Percentiles rank a stretch among this genome's conserved stretches.
These are phyloP conservation scores for Chlorella sp. DNA, from an alignment of 139 green algal species.

Conservation along the genomic window DNA sequence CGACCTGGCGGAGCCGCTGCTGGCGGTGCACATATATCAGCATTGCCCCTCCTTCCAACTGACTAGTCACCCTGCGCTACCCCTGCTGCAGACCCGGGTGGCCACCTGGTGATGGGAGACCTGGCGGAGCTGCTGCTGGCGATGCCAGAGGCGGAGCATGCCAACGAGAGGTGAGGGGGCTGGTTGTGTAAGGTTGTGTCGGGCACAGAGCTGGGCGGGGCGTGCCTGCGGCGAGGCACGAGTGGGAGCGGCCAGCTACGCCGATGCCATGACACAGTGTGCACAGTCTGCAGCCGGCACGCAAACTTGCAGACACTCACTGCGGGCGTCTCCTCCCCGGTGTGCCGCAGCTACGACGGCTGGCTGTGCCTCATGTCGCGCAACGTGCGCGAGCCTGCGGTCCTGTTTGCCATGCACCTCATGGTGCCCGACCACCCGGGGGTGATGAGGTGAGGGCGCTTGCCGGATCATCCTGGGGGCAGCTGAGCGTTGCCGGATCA, in stretches of 20 bases:
- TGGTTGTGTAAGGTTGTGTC: background rate
- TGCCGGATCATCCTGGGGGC: too few species aligned
- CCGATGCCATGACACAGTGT: too few species aligned
- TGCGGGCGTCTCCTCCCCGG: too few species aligned
- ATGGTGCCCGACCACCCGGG: slow-evolving; percentile 3
- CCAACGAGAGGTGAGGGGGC: background rate
- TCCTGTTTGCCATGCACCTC: slow-evolving; percentile 30
- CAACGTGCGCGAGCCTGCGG: slow-evolving; percentile 26
- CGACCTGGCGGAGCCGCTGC: slow-evolving; percentile 37
- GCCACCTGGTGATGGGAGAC: slow-evolving; percentile 21
- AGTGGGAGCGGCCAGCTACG: background rate
- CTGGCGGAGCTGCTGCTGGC: slow-evolving; percentile 39
- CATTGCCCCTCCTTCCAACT: background rate
- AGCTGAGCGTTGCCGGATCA: too few species aligned
- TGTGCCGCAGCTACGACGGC: slow-evolving; percentile 24
- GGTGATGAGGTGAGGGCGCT: background rate
- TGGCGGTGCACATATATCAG: slow-evolving; percentile 13
- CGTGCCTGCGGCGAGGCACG: too few species aligned
- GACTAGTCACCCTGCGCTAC: too few species aligned
- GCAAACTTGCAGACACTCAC: too few species aligned
- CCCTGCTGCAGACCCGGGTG: slow-evolving; percentile 11
- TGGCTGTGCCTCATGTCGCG: slow-evolving; percentile 17
- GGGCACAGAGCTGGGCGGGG: too few species aligned
- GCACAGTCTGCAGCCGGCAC: too few species aligned
- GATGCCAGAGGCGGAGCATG: slow-evolving; percentile 27